Evolutionary conservation across 1,139 yeast species (phyloP), one percentile per base, ranked within the genome.

Genomic region (Lodderomyces elongisporus): DNA sequence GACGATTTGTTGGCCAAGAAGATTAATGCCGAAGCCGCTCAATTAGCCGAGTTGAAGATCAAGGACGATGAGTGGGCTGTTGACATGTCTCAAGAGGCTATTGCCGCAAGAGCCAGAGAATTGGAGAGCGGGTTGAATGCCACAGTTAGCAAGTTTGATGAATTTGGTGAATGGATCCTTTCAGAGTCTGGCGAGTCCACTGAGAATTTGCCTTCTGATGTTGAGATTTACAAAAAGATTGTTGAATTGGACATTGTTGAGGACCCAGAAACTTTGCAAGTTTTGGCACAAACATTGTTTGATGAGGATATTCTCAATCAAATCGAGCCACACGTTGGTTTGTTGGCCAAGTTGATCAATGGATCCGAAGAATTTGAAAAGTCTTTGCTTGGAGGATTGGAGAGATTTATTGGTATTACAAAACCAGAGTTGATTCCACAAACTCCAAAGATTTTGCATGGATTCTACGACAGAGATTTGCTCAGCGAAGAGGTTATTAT

Each of bases 11-110:
- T 85, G 49, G 78, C 94, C 28, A 74, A 79, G 56, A 82, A 84
- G 54, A 82, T 87, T 59, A 79, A 84, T 49, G 88, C 89, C 30
- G 95, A 85, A 56, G 95, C 94, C 18, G 82, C 88, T 10, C 77
- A 72, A 33, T 68, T 85, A 44, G 70, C 70, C 42, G 74, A 76
- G 38, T 77, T 83, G 37, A 80, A 77, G 46, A 73, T 74, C 32
- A 77, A 78, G 44, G 96, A 88, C 54, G 96, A 85, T 49, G 95
- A 87, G 45, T 91, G 98, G 98, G 88, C 97, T 14, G 96, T 89
- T 34, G 99, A 91, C 58, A 85, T 91, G 78, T 85, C 96, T 34
- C 95, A 85, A 56, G 98, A 88, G 61, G 98, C 98, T 35, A 87
- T 93, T 48, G 83, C 85, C 54, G 88, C 85, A 28, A 85, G 99